phyloP scores from a whole-genome alignment of 179 eudicot genomes.

The Pouteria campechiana region DNA sequence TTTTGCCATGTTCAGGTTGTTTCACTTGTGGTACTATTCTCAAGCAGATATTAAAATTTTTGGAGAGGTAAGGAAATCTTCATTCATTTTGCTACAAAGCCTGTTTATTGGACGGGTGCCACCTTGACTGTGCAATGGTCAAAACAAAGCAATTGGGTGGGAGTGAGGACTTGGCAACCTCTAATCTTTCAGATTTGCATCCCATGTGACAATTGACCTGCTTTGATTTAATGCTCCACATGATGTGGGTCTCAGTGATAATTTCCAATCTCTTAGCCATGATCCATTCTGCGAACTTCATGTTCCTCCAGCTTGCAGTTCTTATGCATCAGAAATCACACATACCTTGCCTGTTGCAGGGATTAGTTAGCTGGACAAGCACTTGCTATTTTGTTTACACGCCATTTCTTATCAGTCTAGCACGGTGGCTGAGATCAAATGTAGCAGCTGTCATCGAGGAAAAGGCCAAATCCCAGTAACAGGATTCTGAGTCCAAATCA shows the following conservation, averaged over 20 bases:
- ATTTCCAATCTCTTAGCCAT: not conserved
- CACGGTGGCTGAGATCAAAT: conserved; percentile 47
- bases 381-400: conserved; percentile 76
- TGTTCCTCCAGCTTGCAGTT: too few relatives aligned
- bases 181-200: too few relatives aligned
- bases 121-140: too few relatives aligned
- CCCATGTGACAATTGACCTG: too few relatives aligned
- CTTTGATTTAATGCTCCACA: not conserved
- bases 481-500: too few relatives aligned
- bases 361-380: conserved; percentile 70
- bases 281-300: not conserved
- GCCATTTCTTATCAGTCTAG: conserved; percentile 53
- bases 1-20: conserved; percentile 28
- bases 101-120: too few relatives aligned
- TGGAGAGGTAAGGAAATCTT: conserved; percentile 57
- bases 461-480: not conserved
- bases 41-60: conserved; percentile 57
- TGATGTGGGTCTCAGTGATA: not conserved
- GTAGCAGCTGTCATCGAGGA: not conserved
- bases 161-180: too few relatives aligned
- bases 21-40: conserved; percentile 78
- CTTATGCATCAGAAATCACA: too few relatives aligned
- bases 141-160: too few relatives aligned
- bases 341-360: too few relatives aligned
- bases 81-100: too few relatives aligned